Evolutionary conservation across 768 basidiomycete species (phyloP), one percentile per base, ranked within the genome.

Genomic region (Leucocoprinus birnbaumii): DNA sequence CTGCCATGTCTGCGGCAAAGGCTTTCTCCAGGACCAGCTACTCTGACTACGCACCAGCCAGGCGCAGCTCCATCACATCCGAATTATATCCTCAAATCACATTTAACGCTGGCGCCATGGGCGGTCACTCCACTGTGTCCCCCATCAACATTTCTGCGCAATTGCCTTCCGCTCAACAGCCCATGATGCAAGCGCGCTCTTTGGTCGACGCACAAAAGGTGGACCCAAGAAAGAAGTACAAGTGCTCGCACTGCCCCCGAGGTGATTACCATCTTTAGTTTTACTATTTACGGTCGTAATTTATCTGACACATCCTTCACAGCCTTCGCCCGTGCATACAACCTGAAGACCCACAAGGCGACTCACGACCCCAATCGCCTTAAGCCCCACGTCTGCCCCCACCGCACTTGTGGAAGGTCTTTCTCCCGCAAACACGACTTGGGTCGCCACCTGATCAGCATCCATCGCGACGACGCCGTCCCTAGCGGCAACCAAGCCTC

Each of bases 371-470:
- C 95, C 21, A 86, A 91, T 69, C 80, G 94, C 57, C 73, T 87
- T 48, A 98, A 96, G 74, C 92, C 93, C 4, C 89, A 92, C 66
- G 80, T 86, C 43, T 98, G 94, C 69, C 89, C 87, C 41, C 91
- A 96, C 70, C 76, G 81, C 41, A 82, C 85, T 2, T 98, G 94
- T 59, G 88, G 87, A 31, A 86, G 94, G 52, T 91, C 91, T 18
- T 98, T 98, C 71, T 93, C 90, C 60, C 86, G 95, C 61, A 91
- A 96, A 71, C 94, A 98, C 66, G 94, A 98, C 65, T 74, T 98
- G 7, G 91, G 91, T 11, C 87, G 94, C 40, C 94, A 98, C 68
- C 78, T 91, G 51, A 82, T 90, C 46, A 89, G 87, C 58, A 93
- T 94, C 55, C 92, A 94, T 61, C 85, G 86, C 35, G 86, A 86